These are phyloP conservation scores for Hymenotorrendiella dingleyae DNA, from an alignment of 2,329 filamentous ascomycete genomes.

Conservation along the genomic window DNA sequence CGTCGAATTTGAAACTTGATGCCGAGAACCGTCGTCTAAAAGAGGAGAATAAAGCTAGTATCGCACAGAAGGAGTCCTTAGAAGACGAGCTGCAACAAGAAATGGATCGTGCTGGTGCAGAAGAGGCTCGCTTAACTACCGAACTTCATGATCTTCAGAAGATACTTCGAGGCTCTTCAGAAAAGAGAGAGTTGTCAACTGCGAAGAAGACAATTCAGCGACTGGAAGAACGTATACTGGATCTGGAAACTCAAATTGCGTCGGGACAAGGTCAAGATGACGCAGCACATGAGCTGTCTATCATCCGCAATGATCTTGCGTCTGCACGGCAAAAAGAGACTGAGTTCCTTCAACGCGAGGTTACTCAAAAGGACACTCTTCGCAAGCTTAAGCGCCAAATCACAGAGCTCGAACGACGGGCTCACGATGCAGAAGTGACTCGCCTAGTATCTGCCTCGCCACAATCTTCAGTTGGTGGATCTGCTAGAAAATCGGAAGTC, in stretches of 20 bases:
- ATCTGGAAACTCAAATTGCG: slow-evolving; percentile 37
- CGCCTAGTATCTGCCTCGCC: slow-evolving; percentile 41
- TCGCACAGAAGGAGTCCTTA: slow-evolving; percentile 50
- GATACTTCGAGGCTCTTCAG: slow-evolving; percentile 29
- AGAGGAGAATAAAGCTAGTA: slow-evolving; percentile 55
- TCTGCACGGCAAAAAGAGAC: slow-evolving; percentile 60
- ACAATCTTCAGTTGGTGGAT: slow-evolving; percentile 43
- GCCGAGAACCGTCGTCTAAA: slow-evolving; percentile 58
- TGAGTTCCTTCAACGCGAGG: slow-evolving; percentile 59
- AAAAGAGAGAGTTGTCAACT: slow-evolving; percentile 38
- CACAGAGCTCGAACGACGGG: slow-evolving; percentile 59
- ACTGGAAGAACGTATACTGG: slow-evolving; percentile 50
- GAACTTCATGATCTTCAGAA: slow-evolving; percentile 49
- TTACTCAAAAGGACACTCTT: slow-evolving; percentile 54
- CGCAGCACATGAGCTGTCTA: slow-evolving; percentile 47
- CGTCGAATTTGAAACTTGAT: slow-evolving; percentile 62
- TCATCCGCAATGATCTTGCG: slow-evolving; percentile 57
- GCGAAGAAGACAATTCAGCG: slow-evolving; percentile 59
- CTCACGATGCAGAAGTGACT: slow-evolving; percentile 58
- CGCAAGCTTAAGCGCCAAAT: slow-evolving; percentile 60
- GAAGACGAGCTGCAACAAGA: slow-evolving; percentile 62
- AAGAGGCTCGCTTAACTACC: slow-evolving; percentile 56
- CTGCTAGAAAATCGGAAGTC: slow-evolving; percentile 51
- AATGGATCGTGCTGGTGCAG: slow-evolving; percentile 58
- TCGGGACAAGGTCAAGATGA: slow-evolving; percentile 36